Conservation (phyloP, 768 basidiomycete genomes). For the Lactarius trivialis region DNA sequence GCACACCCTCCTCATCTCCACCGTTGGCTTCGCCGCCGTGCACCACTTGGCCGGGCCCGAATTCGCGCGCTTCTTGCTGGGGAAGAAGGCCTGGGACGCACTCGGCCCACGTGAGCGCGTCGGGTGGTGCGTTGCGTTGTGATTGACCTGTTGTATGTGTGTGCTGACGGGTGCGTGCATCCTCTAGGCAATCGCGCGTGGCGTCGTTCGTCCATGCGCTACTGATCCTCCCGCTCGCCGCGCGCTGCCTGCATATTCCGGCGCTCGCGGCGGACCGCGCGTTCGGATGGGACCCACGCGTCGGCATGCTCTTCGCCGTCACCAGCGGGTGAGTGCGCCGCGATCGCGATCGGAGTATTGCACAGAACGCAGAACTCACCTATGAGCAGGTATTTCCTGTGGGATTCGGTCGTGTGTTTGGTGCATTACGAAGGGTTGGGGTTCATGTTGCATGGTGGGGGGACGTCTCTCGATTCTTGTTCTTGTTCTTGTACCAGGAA, state of each 20-base stretch:
- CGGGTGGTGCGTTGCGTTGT: slow-evolving; percentile 11
- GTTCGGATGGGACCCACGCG: slow-evolving; percentile 64
- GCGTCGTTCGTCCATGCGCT: slow-evolving; percentile 71
- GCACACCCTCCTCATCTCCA: slow-evolving; percentile 46
- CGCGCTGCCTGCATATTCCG: slow-evolving; percentile 44
- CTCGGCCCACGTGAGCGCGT: slow-evolving; percentile 1
- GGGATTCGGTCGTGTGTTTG: slow-evolving; percentile 72
- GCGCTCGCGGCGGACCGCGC: slow-evolving; percentile 54
- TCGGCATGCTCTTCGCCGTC: slow-evolving; percentile 57
- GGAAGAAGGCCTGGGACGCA: slow-evolving; percentile 41
- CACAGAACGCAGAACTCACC: background rate
- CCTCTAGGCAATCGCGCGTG: slow-evolving; percentile 55
- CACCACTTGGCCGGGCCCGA: slow-evolving; percentile 55
- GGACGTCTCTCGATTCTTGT: background rate
- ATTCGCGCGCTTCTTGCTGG: slow-evolving; percentile 33
- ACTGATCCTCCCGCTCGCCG: slow-evolving; percentile 57
- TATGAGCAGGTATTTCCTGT: slow-evolving; percentile 61
- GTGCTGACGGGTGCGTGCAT: background rate
- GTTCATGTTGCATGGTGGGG: slow-evolving; percentile 69
- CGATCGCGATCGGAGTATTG: background rate
- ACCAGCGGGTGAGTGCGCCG: slow-evolving; percentile 53
- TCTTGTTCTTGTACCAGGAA: background rate
- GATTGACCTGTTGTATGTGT: background rate
- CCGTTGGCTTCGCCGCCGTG: slow-evolving; percentile 49
- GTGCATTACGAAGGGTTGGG: slow-evolving; percentile 64